phyloP scores from a whole-genome alignment of 345 rosid species.

The Eucalyptus victrix region DNA sequence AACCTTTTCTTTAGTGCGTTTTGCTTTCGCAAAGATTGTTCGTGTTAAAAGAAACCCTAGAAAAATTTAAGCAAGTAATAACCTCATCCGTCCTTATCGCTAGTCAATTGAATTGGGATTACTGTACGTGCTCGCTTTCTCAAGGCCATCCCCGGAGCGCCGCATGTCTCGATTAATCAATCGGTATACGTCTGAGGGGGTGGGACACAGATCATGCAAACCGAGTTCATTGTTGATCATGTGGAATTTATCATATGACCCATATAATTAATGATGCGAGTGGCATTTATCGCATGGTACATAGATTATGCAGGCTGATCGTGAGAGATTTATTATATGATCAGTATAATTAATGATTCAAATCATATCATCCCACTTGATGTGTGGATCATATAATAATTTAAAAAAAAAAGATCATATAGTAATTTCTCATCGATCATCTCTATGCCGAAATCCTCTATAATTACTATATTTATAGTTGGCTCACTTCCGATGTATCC shows the following conservation, averaged over 20 bases:
- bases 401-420: too few species aligned
- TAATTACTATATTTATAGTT: too few species aligned
- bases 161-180: not conserved
- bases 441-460: too few species aligned
- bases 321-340: too few species aligned
- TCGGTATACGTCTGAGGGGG: not conserved
- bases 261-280: not conserved
- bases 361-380: not conserved
- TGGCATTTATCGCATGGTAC: not conserved
- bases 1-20: not conserved
- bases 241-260: not conserved
- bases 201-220: not conserved
- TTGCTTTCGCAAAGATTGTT: too few species aligned
- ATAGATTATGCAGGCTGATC: not conserved
- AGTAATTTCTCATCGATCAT: too few species aligned
- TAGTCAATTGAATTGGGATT: not conserved
- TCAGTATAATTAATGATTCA: too few species aligned
- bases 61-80: too few species aligned
- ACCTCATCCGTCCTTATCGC: too few species aligned
- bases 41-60: too few species aligned
- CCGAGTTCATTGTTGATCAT: not conserved
- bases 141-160: not conserved
- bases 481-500: too few species aligned
- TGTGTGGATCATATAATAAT: not conserved
- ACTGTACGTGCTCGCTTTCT: not conserved